A percentile compares a stretch with the other conserved stretches of the same genome.
Conservation (phyloP, 2,329 filamentous ascomycete species). For the Escovopsis weberi region DNA sequence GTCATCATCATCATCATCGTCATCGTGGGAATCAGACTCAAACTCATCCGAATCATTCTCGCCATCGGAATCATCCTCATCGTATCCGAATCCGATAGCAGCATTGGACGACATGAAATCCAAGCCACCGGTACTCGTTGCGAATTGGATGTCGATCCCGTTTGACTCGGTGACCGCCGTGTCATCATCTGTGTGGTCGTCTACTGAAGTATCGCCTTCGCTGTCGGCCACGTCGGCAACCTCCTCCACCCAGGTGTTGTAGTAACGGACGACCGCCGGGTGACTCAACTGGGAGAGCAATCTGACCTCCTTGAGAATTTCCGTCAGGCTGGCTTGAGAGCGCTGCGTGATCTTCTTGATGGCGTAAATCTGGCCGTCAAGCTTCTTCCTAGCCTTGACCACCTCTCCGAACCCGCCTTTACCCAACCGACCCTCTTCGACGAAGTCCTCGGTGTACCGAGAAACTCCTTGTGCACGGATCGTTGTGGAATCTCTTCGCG, state of each 20-base stretch:
- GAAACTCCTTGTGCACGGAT: conserved; percentile 38
- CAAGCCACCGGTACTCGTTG: conserved; percentile 61
- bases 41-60: conserved; percentile 34
- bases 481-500: conserved; percentile 48
- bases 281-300: conserved; percentile 87
- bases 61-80: conserved; percentile 30
- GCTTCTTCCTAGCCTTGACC: conserved; percentile 84
- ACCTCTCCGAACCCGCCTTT: conserved; percentile 95
- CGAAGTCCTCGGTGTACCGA: conserved; percentile 77
- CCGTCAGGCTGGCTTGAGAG: conserved; percentile 62
- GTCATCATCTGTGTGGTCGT: conserved; percentile 26
- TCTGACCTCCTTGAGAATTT: conserved; percentile 74
- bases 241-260: conserved; percentile 87
- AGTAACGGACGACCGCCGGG: conserved; percentile 75
- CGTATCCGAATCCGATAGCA: conserved; percentile 64
- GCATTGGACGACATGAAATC: conserved; percentile 89
- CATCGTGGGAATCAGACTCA: conserved; percentile 23
- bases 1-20: conserved; percentile 30
- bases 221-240: conserved; percentile 36
- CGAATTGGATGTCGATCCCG: conserved; percentile 41
- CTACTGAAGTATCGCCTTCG: conserved; percentile 42
- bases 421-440: conserved; percentile 75
- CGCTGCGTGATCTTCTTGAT: conserved; percentile 91
- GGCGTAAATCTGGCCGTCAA: conserved; percentile 86
- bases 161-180: conserved; percentile 24